Evolutionary conservation across 2,329 filamentous ascomycete species (phyloP).

Genomic region (Colletotrichum sublineola): DNA sequence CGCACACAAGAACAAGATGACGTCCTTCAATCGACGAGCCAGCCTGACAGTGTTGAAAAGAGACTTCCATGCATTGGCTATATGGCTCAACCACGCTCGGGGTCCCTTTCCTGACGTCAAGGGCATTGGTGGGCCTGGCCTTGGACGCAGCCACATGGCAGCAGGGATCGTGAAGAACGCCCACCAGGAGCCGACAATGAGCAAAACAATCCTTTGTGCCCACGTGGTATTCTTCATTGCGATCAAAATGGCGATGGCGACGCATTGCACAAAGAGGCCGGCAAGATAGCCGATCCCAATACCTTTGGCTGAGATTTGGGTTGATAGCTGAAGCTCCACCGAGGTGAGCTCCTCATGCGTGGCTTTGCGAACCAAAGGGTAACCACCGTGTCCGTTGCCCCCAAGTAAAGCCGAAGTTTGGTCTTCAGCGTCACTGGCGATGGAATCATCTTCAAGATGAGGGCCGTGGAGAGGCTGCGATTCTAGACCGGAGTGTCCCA

Average conservation of each 20-base stretch:
- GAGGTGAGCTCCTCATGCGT: conserved; percentile 67
- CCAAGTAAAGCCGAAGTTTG: conserved; percentile 64
- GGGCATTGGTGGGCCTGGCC: conserved; percentile 86
- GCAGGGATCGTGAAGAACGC: conserved; percentile 89
- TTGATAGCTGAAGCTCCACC: conserved; percentile 83
- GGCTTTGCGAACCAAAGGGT: conserved; percentile 54
- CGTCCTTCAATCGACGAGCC: conserved; percentile 79
- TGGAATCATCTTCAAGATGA: conserved; percentile 47
- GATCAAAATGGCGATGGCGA: conserved; percentile 83
- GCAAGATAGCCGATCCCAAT: conserved; percentile 95
- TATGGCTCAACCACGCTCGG: conserved; percentile 75
- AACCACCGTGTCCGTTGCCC: conserved; percentile 48
- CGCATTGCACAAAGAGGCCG: conserved; percentile 84
- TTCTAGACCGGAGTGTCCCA: conserved; percentile 50
- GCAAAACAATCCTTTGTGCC: conserved; percentile 87
- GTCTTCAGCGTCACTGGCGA: conserved; percentile 51
- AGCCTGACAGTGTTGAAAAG: conserved; percentile 84
- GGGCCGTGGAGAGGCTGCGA: conserved; percentile 54
- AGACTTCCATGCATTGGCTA: conserved; percentile 87
- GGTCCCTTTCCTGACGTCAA: conserved; percentile 54
- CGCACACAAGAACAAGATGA: conserved; percentile 83
- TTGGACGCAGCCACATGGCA: conserved; percentile 86
- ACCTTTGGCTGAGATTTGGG: conserved; percentile 90
- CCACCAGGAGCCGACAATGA: conserved; percentile 94
- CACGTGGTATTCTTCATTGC: conserved; percentile 82